These are phyloP conservation scores for Henningerozyma blattae DNA, from an alignment of 805 yeast species.

Conservation along the genomic window DNA sequence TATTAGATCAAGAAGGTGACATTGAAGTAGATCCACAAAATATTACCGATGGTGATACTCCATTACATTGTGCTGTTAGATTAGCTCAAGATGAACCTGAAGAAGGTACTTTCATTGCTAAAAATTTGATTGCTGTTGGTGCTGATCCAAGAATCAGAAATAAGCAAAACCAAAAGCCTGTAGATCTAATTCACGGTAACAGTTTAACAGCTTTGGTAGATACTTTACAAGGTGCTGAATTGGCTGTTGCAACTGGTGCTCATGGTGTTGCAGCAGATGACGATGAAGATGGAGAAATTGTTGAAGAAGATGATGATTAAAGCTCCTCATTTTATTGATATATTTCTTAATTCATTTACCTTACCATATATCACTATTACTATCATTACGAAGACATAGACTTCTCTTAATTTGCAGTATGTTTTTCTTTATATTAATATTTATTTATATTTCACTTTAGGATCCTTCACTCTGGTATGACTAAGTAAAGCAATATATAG, in stretches of 20 bases:
- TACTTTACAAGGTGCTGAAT: slow-evolving; percentile 72
- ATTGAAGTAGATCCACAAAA: slow-evolving; percentile 80
- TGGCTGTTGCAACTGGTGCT: slow-evolving; percentile 37
- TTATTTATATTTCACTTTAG: too few species aligned
- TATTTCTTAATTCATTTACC: too few species aligned
- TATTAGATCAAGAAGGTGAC: slow-evolving; percentile 72
- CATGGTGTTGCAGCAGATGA: slow-evolving; percentile 25
- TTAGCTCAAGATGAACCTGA: slow-evolving; percentile 74
- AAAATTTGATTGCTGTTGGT: slow-evolving; percentile 82
- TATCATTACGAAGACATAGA: too few species aligned
- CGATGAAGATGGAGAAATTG: slow-evolving; percentile 25
- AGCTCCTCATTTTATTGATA: too few species aligned
- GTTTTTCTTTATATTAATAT: too few species aligned
- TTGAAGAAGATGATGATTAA: slow-evolving; percentile 24
- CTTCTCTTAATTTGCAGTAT: too few species aligned
- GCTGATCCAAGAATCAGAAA: slow-evolving; percentile 62
- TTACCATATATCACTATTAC: too few species aligned
- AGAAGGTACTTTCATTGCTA: slow-evolving; percentile 67
- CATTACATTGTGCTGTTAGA: slow-evolving; percentile 75
- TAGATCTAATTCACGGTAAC: slow-evolving; percentile 48
- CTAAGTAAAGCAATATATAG: too few species aligned
- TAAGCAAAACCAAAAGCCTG: slow-evolving; percentile 57
- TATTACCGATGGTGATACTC: slow-evolving; percentile 68
- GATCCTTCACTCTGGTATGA: too few species aligned
- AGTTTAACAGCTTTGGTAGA: slow-evolving; percentile 47